Evolutionary conservation across 2,329 filamentous ascomycete genomes (phyloP).

Genomic region (Rhynchosporium agropyri): DNA sequence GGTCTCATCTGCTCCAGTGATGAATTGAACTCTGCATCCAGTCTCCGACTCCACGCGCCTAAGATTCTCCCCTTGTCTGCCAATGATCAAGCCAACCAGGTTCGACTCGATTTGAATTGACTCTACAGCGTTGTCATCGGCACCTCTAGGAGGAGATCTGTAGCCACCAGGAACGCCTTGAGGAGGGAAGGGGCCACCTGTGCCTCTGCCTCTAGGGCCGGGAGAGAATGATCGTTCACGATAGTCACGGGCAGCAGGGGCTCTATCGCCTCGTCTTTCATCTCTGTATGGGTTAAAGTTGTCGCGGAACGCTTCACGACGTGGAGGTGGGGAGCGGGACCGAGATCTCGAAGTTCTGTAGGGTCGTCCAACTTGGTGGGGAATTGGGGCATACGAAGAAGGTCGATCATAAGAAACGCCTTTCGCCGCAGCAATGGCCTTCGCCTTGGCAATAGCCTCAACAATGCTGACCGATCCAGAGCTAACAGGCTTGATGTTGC

Average conservation of each 20-base stretch:
- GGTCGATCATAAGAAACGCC: conserved; percentile 68
- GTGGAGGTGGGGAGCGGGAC: conserved; percentile 71
- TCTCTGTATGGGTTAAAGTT: conserved; percentile 83
- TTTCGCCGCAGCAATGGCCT: conserved; percentile 79
- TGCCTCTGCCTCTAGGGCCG: conserved; percentile 55
- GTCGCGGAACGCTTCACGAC: conserved; percentile 72
- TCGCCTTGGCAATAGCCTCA: conserved; percentile 83
- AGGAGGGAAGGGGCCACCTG: conserved; percentile 60
- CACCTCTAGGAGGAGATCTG: conserved; percentile 57
- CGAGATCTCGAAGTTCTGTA: conserved; percentile 66
- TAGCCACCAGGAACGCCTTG: conserved; percentile 55
- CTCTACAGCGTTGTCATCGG: conserved; percentile 67
- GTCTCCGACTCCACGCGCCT: conserved; percentile 82
- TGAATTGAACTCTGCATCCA: conserved; percentile 83
- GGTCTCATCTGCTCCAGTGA: conserved; percentile 72
- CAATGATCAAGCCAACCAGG: conserved; percentile 87
- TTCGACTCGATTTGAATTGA: conserved; percentile 85
- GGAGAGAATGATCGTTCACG: conserved; percentile 76
- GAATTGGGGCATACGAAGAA: conserved; percentile 44
- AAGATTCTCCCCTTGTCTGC: conserved; percentile 85
- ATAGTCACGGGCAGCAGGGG: conserved; percentile 55
- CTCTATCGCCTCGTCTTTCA: conserved; percentile 72
- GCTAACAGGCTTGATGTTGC: conserved; percentile 75
- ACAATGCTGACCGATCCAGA: conserved; percentile 82
- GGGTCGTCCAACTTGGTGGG: conserved; percentile 54